Evolutionary conservation across 208 protist species (phyloP).

Genomic region (Willaertia magna): DNA sequence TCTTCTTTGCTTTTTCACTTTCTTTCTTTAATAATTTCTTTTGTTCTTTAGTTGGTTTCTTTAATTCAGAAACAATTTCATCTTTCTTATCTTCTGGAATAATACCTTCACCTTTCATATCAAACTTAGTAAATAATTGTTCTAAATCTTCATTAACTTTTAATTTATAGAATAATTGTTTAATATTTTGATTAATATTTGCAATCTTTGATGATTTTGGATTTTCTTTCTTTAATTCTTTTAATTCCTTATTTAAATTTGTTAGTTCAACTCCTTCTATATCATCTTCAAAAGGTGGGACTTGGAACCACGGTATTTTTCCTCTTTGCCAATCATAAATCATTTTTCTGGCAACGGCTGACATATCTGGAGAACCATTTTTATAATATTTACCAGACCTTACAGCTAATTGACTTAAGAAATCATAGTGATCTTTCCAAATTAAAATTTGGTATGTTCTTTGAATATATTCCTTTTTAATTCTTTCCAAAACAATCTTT

Average conservation of each 20-base stretch:
- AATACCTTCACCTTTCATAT: not conserved
- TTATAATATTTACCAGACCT: conserved; percentile 81
- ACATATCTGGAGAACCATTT: conserved; percentile 81
- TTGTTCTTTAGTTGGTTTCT: conserved; percentile 20
- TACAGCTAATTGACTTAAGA: conserved; percentile 85
- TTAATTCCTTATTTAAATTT: not conserved
- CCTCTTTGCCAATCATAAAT: conserved; percentile 94
- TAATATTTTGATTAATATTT: conserved; percentile 6
- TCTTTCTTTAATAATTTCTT: conserved; percentile 9
- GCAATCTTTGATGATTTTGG: not conserved
- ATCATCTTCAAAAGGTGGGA: conserved; percentile 59
- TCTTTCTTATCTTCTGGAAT: not conserved
- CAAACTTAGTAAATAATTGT: conserved; percentile 1
- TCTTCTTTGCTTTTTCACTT: conserved; percentile 10
- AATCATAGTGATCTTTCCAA: conserved; percentile 84
- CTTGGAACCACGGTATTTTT: conserved; percentile 85
- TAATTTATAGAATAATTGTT: conserved; percentile 10
- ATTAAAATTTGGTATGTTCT: conserved; percentile 82
- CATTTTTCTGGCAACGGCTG: conserved; percentile 84
- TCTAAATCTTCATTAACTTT: not conserved
- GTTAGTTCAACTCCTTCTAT: conserved; percentile 1
- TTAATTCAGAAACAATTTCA: conserved; percentile 6
- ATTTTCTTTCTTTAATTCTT: not conserved
- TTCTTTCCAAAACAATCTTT: conserved; percentile 73
- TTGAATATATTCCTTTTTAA: conserved; percentile 86